These are phyloP conservation scores for Suhomyces chickasaworum DNA, from an alignment of 1,139 yeast genomes.

Conservation along the genomic window DNA sequence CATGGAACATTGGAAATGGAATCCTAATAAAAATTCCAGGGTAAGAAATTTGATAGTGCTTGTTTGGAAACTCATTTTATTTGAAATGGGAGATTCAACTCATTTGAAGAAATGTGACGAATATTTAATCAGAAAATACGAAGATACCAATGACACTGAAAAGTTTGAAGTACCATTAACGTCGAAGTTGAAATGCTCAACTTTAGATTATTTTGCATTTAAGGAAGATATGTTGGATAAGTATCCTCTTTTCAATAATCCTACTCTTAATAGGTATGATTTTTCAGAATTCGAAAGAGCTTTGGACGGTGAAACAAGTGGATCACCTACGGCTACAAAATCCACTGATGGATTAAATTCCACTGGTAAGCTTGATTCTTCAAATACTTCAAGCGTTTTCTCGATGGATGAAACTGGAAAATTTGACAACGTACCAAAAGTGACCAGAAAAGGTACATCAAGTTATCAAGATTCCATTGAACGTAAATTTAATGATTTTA, in stretches of 20 bases:
- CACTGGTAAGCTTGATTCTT: neutral
- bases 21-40: conserved; percentile 32
- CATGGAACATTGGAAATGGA: conserved; percentile 71
- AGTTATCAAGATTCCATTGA: conserved; percentile 17
- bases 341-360: no score
- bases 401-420: neutral
- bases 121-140: conserved; percentile 47
- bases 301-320: conserved; percentile 5
- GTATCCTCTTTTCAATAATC: conserved; percentile 61
- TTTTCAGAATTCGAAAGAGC: conserved; percentile 21
- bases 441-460: neutral
- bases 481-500: conserved; percentile 34
- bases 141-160: conserved; percentile 37
- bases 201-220: conserved; percentile 78
- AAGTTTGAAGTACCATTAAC: no score
- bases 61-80: conserved; percentile 58
- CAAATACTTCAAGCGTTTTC: neutral
- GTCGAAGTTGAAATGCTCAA: conserved; percentile 56
- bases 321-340: neutral
- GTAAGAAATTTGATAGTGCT: conserved; percentile 57
- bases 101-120: conserved; percentile 50
- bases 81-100: conserved; percentile 64
- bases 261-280: conserved; percentile 20
- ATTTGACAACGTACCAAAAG: neutral
- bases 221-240: conserved; percentile 73